Evolutionary conservation across 345 rosid species (phyloP).

Genomic region (Gossypium turneri): DNA sequence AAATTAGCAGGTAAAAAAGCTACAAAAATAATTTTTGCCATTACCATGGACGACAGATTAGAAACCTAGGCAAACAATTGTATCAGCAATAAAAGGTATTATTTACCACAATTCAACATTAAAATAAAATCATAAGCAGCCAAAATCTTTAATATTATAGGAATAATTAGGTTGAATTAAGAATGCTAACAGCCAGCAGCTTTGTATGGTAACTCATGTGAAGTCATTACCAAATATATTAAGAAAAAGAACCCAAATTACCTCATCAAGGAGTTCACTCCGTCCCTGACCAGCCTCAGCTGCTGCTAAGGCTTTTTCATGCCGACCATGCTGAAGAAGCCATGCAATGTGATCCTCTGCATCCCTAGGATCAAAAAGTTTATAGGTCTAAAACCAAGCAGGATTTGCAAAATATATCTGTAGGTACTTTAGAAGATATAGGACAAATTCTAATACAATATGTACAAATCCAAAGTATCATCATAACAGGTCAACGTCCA

Average conservation of each 20-base stretch:
- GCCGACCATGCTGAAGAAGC: conserved; percentile 98
- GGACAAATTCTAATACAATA: not conserved
- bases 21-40: not conserved
- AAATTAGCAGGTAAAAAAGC: conserved; percentile 2
- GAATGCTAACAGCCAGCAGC: conserved; percentile 1
- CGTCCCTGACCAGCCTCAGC: conserved; percentile 96
- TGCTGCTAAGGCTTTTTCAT: conserved; percentile 96
- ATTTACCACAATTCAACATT: not conserved
- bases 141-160: not conserved
- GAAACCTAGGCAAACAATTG: not conserved
- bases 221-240: not conserved
- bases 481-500: too few relatives aligned
- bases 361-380: conserved; percentile 51
- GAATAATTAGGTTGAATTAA: not conserved
- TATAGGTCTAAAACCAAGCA: too few relatives aligned
- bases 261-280: conserved; percentile 95
- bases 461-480: not conserved
- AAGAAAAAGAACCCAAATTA: conserved; percentile 25
- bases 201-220: not conserved
- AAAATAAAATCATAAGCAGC: not conserved
- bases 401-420: too few relatives aligned
- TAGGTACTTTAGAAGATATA: not conserved
- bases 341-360: conserved; percentile 97
- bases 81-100: not conserved
- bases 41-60: conserved; percentile 5